Conservation (phyloP, 2,329 filamentous ascomycete species). For the Cytospora mali region DNA sequence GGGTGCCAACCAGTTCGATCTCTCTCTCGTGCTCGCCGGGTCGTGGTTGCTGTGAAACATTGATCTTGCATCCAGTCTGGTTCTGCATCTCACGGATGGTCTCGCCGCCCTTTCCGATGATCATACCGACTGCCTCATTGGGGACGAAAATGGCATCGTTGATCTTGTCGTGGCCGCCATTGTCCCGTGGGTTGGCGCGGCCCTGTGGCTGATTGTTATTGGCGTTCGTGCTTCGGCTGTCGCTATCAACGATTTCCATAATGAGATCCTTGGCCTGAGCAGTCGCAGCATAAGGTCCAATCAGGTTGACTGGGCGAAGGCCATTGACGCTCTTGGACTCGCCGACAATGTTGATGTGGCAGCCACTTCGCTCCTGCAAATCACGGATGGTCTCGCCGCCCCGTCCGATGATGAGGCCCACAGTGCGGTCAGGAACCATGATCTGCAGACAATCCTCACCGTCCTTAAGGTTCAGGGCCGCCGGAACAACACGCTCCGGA, state of each 20-base stretch:
- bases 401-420: constrained; percentile 91
- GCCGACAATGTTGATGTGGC: constrained; percentile 92
- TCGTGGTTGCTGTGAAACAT: constrained; percentile 80
- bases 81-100: constrained; percentile 94
- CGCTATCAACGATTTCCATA: constrained; percentile 91
- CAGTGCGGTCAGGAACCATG: constrained; percentile 91
- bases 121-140: constrained; percentile 92
- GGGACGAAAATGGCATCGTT: constrained; percentile 85
- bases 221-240: constrained; percentile 61
- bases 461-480: constrained; percentile 62
- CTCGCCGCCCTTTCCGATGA: constrained; percentile 92
- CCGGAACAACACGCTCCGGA: constrained; percentile 15
- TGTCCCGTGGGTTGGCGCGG: constrained; percentile 42
- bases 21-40: constrained; percentile 80
- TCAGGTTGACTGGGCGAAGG: constrained; percentile 85
- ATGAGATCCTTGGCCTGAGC: constrained; percentile 83
- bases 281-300: constrained; percentile 75
- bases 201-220: constrained; percentile 42
- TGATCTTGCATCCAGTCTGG: constrained; percentile 88
- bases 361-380: constrained; percentile 87
- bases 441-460: constrained; percentile 88
- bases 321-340: constrained; percentile 93
- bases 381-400: constrained; percentile 92
- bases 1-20: constrained; percentile 80
- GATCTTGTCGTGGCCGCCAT: constrained; percentile 64